Conservation (phyloP, 129 eudicot genomes). For the Heracleum sosnowskyi region DNA sequence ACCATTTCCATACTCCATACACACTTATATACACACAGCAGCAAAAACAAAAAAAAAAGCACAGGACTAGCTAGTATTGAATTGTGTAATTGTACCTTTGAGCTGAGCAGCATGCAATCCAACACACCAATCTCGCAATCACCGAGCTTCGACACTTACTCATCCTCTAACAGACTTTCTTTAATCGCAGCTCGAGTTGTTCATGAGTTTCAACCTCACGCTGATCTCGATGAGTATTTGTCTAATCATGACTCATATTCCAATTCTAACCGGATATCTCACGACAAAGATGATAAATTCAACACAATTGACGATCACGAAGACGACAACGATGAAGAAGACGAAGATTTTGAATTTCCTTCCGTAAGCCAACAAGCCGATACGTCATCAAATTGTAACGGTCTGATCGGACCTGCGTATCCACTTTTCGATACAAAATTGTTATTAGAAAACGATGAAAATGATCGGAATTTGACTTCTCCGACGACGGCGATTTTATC, state of each 20-base stretch:
- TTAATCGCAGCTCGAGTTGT: slow-evolving; percentile 67
- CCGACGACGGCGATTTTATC: slow-evolving; percentile 10
- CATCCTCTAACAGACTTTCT: slow-evolving; percentile 34
- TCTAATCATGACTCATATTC: not conserved
- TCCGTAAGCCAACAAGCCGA: slow-evolving; percentile 16
- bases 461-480: not conserved
- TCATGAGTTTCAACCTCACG: slow-evolving; percentile 18
- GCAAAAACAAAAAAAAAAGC: not conserved
- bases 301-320: slow-evolving; percentile 10
- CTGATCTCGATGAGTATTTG: slow-evolving; percentile 20
- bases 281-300: not conserved
- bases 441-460: slow-evolving; percentile 12
- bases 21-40: not conserved
- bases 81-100: not conserved
- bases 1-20: not conserved
- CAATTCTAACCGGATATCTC: not conserved
- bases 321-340: slow-evolving; percentile 18
- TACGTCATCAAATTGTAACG: slow-evolving; percentile 35
- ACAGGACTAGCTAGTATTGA: not conserved
- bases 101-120: slow-evolving; percentile 33
- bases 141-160: slow-evolving; percentile 58
- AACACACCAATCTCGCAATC: slow-evolving; percentile 17
- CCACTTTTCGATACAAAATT: slow-evolving; percentile 54
- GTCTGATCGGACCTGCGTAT: slow-evolving; percentile 44
- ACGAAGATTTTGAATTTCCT: slow-evolving; percentile 47